Evolutionary conservation across 2,329 filamentous ascomycete species (phyloP).

Genomic region (Aspergillus luchuensis): DNA sequence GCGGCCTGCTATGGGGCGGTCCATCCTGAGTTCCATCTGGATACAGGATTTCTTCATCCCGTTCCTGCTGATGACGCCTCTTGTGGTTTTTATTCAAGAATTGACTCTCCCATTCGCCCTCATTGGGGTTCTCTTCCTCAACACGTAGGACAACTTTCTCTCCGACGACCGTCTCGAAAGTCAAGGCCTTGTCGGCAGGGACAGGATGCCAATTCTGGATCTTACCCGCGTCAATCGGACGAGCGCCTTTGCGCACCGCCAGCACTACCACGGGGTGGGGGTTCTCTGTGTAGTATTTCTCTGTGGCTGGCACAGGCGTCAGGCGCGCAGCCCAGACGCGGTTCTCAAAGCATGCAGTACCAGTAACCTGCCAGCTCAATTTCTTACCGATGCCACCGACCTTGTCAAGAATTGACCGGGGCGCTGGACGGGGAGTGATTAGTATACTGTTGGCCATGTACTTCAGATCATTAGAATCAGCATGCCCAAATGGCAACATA

Average conservation of each 20-base stretch:
- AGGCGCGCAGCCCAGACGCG: slow-evolving; percentile 80
- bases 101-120: slow-evolving; percentile 65
- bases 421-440: slow-evolving; percentile 77
- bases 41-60: slow-evolving; percentile 53
- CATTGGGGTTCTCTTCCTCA: slow-evolving; percentile 67
- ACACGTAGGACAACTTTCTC: slow-evolving; percentile 84
- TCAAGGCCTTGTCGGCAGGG: slow-evolving; percentile 67
- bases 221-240: slow-evolving; percentile 75
- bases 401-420: slow-evolving; percentile 72
- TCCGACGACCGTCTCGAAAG: slow-evolving; percentile 80
- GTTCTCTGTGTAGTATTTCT: slow-evolving; percentile 77
- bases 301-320: slow-evolving; percentile 67
- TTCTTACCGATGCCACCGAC: slow-evolving; percentile 84
- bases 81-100: slow-evolving; percentile 64
- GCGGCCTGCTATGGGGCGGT: slow-evolving; percentile 24
- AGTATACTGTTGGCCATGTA: slow-evolving; percentile 87
- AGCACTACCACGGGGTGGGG: slow-evolving; percentile 77
- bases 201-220: slow-evolving; percentile 85
- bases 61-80: slow-evolving; percentile 59
- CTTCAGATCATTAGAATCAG: slow-evolving; percentile 70
- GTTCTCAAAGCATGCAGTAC: slow-evolving; percentile 29
- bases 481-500: slow-evolving; percentile 61
- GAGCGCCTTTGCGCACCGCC: slow-evolving; percentile 72
- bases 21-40: slow-evolving; percentile 31
- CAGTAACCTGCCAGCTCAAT: slow-evolving; percentile 80